phyloP scores from a whole-genome alignment of 352 stramenopile genomes.

The Phytophthora sp. region DNA sequence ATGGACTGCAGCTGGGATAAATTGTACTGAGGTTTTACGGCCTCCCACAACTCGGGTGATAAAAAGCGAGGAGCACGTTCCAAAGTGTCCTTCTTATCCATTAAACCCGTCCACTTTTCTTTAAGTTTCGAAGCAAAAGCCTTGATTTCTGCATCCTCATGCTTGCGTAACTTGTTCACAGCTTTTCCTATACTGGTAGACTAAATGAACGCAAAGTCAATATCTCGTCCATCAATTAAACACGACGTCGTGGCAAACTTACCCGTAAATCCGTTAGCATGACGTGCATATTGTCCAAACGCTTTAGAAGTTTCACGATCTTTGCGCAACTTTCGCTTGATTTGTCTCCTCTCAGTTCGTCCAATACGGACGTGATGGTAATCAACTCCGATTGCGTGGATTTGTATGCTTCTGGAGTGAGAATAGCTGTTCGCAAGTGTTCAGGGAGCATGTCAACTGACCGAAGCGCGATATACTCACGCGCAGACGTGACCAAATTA shows the following conservation, averaged over 20 bases:
- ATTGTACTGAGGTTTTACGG: constrained; percentile 84
- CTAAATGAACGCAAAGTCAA: constrained; percentile 37
- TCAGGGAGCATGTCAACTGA: constrained; percentile 87
- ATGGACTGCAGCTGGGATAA: constrained; percentile 88
- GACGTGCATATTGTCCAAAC: constrained; percentile 74
- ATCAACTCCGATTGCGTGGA: constrained; percentile 80
- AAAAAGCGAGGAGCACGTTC: constrained; percentile 68
- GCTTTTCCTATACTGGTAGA: constrained; percentile 87
- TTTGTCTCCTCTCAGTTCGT: constrained; percentile 51
- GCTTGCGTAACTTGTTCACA: constrained; percentile 86
- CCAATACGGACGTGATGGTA: constrained; percentile 64
- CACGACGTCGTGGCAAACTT: constrained; percentile 9
- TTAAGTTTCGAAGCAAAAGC: constrained; percentile 57
- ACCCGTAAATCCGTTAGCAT: constrained; percentile 83
- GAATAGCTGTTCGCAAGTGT: constrained; percentile 78
- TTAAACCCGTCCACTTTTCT: constrained; percentile 81
- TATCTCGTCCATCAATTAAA: constrained; percentile 1
- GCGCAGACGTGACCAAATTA: constrained; percentile 81
- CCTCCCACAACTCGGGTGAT: constrained; percentile 65
- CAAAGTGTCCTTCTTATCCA: constrained; percentile 69
- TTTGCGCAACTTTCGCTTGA: constrained; percentile 39
- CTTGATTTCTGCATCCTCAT: constrained; percentile 64
- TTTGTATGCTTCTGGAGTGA: constrained; percentile 82
- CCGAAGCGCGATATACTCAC: constrained; percentile 84
- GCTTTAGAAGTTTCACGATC: constrained; percentile 70